These are phyloP conservation scores for Neocatenulostroma microsporum DNA, from an alignment of 2,329 filamentous ascomycete species.

Conservation along the genomic window DNA sequence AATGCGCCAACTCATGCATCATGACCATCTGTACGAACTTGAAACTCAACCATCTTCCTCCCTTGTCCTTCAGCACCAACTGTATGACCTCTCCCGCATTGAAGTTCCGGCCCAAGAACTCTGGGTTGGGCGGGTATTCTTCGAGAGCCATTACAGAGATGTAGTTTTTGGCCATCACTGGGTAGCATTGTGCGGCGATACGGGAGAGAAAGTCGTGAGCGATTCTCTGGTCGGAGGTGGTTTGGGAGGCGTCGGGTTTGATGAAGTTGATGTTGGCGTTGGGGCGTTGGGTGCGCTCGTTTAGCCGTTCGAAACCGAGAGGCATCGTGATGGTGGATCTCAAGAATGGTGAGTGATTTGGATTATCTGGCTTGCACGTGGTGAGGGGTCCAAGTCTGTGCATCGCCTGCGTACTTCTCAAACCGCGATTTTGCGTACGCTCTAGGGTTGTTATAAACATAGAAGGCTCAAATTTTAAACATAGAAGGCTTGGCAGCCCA, in stretches of 20 bases:
- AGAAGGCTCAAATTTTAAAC: no score
- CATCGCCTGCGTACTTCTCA: no score
- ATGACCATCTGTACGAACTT: conserved; percentile 87
- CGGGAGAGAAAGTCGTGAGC: conserved; percentile 66
- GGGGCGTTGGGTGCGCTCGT: conserved; percentile 64
- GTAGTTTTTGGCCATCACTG: conserved; percentile 45
- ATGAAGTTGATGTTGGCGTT: conserved; percentile 79
- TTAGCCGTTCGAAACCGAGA: conserved; percentile 69
- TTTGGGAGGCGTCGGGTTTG: conserved; percentile 51
- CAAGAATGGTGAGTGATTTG: no score
- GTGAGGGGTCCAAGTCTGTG: no score
- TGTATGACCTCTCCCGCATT: conserved; percentile 84
- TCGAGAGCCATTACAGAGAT: conserved; percentile 53
- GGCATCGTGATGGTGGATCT: conserved; percentile 62
- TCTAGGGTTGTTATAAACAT: no score
- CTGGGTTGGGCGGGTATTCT: conserved; percentile 70
- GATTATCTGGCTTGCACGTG: no score
- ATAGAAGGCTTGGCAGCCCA: no score
- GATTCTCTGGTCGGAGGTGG: conserved; percentile 45
- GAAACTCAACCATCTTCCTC: conserved; percentile 66
- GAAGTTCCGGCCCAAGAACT: conserved; percentile 85
- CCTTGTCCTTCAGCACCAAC: conserved; percentile 64
- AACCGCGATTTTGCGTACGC: no score
- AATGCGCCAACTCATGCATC: conserved; percentile 87
- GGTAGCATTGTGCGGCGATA: conserved; percentile 72